Evolutionary conservation across 1,139 yeast genomes (phyloP).

Genomic region (Suhomyces kunorum): DNA sequence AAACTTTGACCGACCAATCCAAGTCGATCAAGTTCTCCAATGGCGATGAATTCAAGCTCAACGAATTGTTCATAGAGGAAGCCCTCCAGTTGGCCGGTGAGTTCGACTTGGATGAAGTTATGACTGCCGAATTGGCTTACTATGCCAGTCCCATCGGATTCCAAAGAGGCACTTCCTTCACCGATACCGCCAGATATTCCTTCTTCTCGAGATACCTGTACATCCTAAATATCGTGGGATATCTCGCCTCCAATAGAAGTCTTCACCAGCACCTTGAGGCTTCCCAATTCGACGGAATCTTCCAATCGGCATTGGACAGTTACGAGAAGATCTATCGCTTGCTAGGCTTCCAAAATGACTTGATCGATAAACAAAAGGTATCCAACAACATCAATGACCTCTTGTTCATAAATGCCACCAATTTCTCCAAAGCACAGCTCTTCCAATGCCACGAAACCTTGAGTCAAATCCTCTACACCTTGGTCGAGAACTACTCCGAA

Average conservation of each 20-base stretch:
- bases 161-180: slow-evolving; percentile 53
- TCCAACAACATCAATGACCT: slow-evolving; percentile 43
- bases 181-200: slow-evolving; percentile 71
- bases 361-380: slow-evolving; percentile 64
- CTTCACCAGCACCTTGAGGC: slow-evolving; percentile 25
- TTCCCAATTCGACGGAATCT: slow-evolving; percentile 24
- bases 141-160: slow-evolving; percentile 43
- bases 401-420: slow-evolving; percentile 54
- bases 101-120: slow-evolving; percentile 39
- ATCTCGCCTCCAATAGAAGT: slow-evolving; percentile 42
- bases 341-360: slow-evolving; percentile 56
- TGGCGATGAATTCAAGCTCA: slow-evolving; percentile 68
- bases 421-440: slow-evolving; percentile 62
- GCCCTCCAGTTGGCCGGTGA: slow-evolving; percentile 59
- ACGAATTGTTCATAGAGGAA: slow-evolving; percentile 54
- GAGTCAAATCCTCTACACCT: slow-evolving; percentile 62
- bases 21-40: slow-evolving; percentile 51
- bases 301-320: slow-evolving; percentile 48
- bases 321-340: slow-evolving; percentile 60
- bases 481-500: slow-evolving; percentile 39
- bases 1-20: slow-evolving; percentile 46
- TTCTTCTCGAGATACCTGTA: slow-evolving; percentile 70
- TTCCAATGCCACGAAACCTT: slow-evolving; percentile 69
- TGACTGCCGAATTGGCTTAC: slow-evolving; percentile 40
- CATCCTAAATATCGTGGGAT: slow-evolving; percentile 69